Percentiles rank a stretch among this genome's conserved stretches.
Conservation (phyloP, 1,139 yeast genomes). For the Debaryomyces udenii region DNA sequence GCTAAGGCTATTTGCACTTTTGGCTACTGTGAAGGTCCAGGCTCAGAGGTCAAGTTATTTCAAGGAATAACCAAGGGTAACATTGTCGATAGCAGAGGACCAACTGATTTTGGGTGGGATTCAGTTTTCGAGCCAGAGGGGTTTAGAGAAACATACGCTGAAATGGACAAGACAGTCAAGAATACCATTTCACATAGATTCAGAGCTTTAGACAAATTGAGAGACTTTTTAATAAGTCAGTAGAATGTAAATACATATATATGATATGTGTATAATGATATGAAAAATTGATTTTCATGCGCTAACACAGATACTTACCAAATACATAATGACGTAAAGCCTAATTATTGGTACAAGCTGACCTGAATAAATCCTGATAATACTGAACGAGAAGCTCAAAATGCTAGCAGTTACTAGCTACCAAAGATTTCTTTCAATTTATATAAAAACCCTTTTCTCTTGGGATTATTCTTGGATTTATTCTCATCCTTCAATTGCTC, state of each 20-base stretch:
- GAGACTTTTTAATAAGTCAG: slow-evolving; percentile 49
- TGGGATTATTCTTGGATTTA: slow-evolving; percentile 15
- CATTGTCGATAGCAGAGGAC: slow-evolving; percentile 80
- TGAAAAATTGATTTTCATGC: slow-evolving; percentile 4
- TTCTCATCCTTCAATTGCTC: slow-evolving; percentile 17
- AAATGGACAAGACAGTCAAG: slow-evolving; percentile 75
- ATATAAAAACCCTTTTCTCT: slow-evolving; percentile 32
- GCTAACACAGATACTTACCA: slow-evolving; percentile 2
- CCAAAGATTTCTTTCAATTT: slow-evolving; percentile 36
- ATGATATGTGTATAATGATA: neutral
- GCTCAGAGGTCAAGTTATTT: slow-evolving; percentile 66
- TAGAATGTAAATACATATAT: slow-evolving; percentile 11
- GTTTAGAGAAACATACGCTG: slow-evolving; percentile 79
- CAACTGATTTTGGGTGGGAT: slow-evolving; percentile 92
- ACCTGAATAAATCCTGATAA: no score
- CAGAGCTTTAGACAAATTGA: slow-evolving; percentile 75
- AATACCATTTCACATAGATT: slow-evolving; percentile 86
- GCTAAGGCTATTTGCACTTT: slow-evolving; percentile 93
- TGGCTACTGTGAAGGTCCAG: slow-evolving; percentile 88
- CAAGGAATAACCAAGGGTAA: slow-evolving; percentile 84
- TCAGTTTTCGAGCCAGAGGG: slow-evolving; percentile 84
- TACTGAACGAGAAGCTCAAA: no score
- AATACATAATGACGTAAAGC: neutral
- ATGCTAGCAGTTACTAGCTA: neutral
- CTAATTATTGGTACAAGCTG: no score